A percentile compares a stretch with the other conserved stretches of the same genome.
These are phyloP conservation scores for Mycena rebaudengoi DNA, from an alignment of 768 basidiomycete genomes.

Conservation along the genomic window DNA sequence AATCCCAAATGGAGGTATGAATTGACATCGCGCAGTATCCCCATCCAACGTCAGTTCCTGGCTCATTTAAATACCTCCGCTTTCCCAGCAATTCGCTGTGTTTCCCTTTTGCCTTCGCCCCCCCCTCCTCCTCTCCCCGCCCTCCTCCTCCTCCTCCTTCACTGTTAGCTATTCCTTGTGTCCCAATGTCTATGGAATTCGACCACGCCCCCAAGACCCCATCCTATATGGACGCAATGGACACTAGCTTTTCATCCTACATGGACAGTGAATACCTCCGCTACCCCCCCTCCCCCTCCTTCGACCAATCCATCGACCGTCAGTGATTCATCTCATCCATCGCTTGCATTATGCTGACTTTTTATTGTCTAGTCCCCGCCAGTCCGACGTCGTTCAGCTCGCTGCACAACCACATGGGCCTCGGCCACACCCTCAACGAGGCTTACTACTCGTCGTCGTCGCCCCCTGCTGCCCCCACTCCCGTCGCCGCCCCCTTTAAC, in stretches of 20 bases:
- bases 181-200: constrained; percentile 57
- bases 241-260: constrained; percentile 55
- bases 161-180: constrained; percentile 38
- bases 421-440: constrained; percentile 61
- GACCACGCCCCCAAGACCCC: constrained; percentile 54
- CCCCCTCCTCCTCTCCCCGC: constrained; percentile 33
- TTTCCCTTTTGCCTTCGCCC: constrained; percentile 33
- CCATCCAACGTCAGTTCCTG: constrained; percentile 17
- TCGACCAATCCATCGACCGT: constrained; percentile 73
- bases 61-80: constrained; percentile 16
- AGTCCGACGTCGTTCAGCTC: constrained; percentile 61
- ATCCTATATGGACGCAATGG: constrained; percentile 57
- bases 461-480: constrained; percentile 57
- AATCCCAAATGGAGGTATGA: no score
- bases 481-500: constrained; percentile 46
- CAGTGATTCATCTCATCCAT: constrained; percentile 40
- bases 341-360: constrained; percentile 8
- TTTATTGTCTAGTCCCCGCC: constrained; percentile 51
- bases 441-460: constrained; percentile 68
- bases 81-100: constrained; percentile 12
- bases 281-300: constrained; percentile 70
- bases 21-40: no score
- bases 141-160: constrained; percentile 46
- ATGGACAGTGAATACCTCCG: constrained; percentile 72
- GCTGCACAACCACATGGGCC: constrained; percentile 69